These are phyloP conservation scores for Gaultheria prostrata DNA, from an alignment of 148 eudicot species.

Conservation along the genomic window DNA sequence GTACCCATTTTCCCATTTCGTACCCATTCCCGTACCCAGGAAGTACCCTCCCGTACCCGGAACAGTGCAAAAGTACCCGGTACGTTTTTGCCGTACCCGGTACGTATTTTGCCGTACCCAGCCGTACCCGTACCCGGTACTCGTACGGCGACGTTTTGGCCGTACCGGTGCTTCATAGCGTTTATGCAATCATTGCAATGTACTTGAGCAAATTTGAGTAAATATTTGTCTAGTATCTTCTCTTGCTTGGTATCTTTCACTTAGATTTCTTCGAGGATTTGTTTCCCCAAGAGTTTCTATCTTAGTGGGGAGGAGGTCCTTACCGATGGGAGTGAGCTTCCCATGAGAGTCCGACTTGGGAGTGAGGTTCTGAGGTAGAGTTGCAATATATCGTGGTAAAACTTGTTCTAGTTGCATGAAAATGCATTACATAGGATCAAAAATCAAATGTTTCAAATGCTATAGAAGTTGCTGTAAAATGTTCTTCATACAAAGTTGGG, in stretches of 20 bases:
- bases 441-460: neutral
- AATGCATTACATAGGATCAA: neutral
- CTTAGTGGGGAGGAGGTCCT: neutral
- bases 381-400: neutral
- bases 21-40: too few species aligned
- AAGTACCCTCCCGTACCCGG: too few species aligned
- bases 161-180: too few species aligned
- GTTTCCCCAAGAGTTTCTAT: neutral
- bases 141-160: too few species aligned
- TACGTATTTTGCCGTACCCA: too few species aligned
- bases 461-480: neutral
- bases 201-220: neutral
- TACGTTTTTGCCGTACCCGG: too few species aligned
- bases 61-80: too few species aligned
- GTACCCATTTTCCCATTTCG: too few species aligned
- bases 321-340: neutral
- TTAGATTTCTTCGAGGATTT: neutral
- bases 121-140: too few species aligned
- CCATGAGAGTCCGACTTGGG: neutral
- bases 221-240: neutral
- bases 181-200: neutral
- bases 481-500: neutral
- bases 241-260: neutral
- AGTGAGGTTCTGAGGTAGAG: neutral
- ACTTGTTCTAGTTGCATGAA: neutral